Base-by-base conservation (phyloP, 1,284 basidiomycete genomes). In the Boletus subluridellus region DNA sequence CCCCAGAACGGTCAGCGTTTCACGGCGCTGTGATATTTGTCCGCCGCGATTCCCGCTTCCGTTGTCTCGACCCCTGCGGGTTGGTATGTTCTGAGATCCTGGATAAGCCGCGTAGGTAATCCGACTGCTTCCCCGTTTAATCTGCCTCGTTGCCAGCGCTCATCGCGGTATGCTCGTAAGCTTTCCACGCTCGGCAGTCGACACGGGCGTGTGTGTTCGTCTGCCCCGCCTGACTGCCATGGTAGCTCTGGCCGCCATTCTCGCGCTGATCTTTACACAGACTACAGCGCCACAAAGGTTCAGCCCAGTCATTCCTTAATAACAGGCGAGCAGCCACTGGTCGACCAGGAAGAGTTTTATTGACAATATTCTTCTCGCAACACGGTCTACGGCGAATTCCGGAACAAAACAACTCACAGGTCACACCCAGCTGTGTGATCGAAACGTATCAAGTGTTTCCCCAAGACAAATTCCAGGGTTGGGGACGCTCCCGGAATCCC, bases 11-110 rank as follows among this genome's bases (percentile, higher is more conserved):
- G 49, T n/a, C 53, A 37, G 21, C 62, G 68, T 63, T 70, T 67
- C 69, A 70, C 66, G 69, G 66, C 56, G 57, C 56, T 63, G 46
- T 49, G 37, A 28, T 12, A 32, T 41, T 60, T 55, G 44, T 65
- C 66, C 68, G 68, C 68, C 65, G 65, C 39, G 45, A 50, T 57
- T 17, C 42, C 11, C 34, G 12, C 35, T 26, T 37, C 26, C 41
- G 52, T 44, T 7, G 41, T n/a, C 52, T 41, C 15, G 42, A 46
- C 42, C 49, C 58, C 49, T 42, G 26, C 32, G 41, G 32, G 17
- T 35, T 34, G 38, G 48, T 35, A 24, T 17, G 34, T 44, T 21
- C 24, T 47, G n/a, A 32, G 30, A 17, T 34, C 39, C 50, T 11
- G 53, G 41, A 35, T 30, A 39, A 21, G 21, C 53, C 38, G 21